A percentile compares a stretch with the other conserved stretches of the same genome.
Evolutionary conservation across 495 filamentous ascomycete genomes (phyloP).

Genomic region (Tuber microsphaerosporum): DNA sequence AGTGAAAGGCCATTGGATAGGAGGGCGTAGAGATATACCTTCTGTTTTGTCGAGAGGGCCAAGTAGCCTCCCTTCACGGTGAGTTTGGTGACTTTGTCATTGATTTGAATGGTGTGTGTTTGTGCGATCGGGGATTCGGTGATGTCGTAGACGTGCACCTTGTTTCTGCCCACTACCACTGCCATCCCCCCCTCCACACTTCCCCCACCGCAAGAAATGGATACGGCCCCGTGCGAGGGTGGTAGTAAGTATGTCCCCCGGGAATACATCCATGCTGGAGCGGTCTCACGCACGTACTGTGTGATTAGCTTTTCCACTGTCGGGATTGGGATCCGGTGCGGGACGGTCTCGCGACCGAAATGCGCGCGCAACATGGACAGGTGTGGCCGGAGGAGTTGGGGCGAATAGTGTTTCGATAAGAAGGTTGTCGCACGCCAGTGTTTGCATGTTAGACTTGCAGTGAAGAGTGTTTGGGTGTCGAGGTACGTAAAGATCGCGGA

Average conservation of each 20-base stretch:
- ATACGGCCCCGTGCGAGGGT: background rate
- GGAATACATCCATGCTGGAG: slow-evolving; percentile 1
- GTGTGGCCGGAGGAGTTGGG: slow-evolving; percentile 33
- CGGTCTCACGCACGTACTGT: slow-evolving; percentile 22
- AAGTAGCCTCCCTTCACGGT: background rate
- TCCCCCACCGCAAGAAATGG: background rate
- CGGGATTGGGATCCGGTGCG: slow-evolving; percentile 30
- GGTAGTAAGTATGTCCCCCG: background rate
- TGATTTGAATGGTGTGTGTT: background rate
- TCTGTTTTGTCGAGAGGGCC: background rate
- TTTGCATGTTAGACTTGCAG: slow-evolving; percentile 33
- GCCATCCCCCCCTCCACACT: slow-evolving; percentile 1
- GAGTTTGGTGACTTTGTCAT: background rate
- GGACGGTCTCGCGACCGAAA: slow-evolving; percentile 31
- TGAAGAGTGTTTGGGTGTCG: slow-evolving; percentile 35
- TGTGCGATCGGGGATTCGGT: background rate
- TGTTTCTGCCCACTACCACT: background rate
- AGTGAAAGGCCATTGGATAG: background rate
- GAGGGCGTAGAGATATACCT: background rate
- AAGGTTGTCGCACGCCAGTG: slow-evolving; percentile 35
- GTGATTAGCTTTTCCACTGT: slow-evolving; percentile 33
- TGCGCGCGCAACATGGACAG: slow-evolving; percentile 36
- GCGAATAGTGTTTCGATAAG: slow-evolving; percentile 31
- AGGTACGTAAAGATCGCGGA: slow-evolving; percentile 26
- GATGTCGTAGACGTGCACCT: background rate